phyloP scores from a whole-genome alignment of 148 eudicot genomes.

The Salicornia ramosissima region DNA sequence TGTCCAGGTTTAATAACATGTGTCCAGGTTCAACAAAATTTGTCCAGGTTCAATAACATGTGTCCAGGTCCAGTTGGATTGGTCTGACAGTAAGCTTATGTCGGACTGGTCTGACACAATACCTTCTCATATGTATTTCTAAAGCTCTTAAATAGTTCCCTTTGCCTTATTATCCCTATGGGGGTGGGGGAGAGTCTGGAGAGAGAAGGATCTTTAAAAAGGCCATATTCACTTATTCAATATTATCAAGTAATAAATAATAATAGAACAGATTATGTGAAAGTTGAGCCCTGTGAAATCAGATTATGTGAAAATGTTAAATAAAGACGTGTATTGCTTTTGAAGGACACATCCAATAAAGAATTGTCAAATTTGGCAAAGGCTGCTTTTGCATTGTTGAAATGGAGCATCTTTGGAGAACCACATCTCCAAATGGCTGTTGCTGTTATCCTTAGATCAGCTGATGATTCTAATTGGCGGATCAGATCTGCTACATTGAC shows the following conservation, averaged over 20 bases:
- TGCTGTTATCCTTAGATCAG: conserved; percentile 64
- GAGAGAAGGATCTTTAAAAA: not conserved
- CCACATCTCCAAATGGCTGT: conserved; percentile 76
- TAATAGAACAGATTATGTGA: not conserved
- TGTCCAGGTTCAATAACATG: no score
- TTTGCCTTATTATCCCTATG: not conserved
- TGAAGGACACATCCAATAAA: conserved; percentile 92
- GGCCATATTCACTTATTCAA: not conserved
- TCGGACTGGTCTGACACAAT: no score
- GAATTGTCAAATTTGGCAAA: conserved; percentile 90
- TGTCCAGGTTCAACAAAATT: no score
- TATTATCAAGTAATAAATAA: not conserved
- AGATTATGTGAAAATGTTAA: not conserved
- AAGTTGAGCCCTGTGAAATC: not conserved
- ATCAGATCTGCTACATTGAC: conserved; percentile 95
- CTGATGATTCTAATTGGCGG: conserved; percentile 93
- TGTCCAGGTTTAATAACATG: no score
- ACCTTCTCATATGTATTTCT: no score
- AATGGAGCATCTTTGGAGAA: conserved; percentile 68
- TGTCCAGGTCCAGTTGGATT: no score
- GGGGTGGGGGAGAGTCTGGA: not conserved
- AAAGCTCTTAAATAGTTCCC: no score
- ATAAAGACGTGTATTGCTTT: conserved; percentile 15
- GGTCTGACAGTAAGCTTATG: no score
- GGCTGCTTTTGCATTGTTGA: conserved; percentile 89